Percentiles rank a stretch among this genome's conserved stretches.
These are phyloP conservation scores for Helicostylum pulchrum DNA, from an alignment of 192 early-diverging fungal species.

Conservation along the genomic window DNA sequence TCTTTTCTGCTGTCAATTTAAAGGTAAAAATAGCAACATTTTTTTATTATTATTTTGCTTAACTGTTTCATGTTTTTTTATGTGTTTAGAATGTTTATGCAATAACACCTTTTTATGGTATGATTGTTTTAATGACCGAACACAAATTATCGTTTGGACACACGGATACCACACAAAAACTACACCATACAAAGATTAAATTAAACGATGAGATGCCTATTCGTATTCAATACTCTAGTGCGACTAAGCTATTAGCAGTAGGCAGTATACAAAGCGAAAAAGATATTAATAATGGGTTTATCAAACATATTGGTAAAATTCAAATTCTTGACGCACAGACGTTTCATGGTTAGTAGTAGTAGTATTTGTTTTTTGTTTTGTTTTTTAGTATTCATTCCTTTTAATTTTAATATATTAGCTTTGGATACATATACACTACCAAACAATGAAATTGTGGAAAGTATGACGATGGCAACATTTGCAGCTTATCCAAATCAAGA, in stretches of 20 bases:
- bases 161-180: slow-evolving; percentile 79
- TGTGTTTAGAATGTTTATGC: slow-evolving; percentile 17
- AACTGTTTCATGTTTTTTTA: slow-evolving; percentile 3
- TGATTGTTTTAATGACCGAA: slow-evolving; percentile 64
- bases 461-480: slow-evolving; percentile 43
- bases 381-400: no score
- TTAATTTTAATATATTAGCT: slow-evolving; percentile 28
- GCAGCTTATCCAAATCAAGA: slow-evolving; percentile 31
- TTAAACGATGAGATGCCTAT: slow-evolving; percentile 63
- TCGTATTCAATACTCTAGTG: slow-evolving; percentile 64
- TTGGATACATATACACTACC: slow-evolving; percentile 43
- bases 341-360: slow-evolving; percentile 62
- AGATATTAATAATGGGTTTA: slow-evolving; percentile 31
- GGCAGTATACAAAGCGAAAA: slow-evolving; percentile 45
- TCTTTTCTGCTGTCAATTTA: slow-evolving; percentile 83
- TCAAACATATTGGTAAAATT: slow-evolving; percentile 49
- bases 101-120: slow-evolving; percentile 44
- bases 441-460: slow-evolving; percentile 40
- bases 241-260: slow-evolving; percentile 58
- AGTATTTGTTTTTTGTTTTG: no score
- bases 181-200: slow-evolving; percentile 72
- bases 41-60: background rate
- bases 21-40: slow-evolving; percentile 42
- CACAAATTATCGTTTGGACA: slow-evolving; percentile 64
- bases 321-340: slow-evolving; percentile 68